Percentiles rank a stretch among this genome's conserved stretches.
phyloP scores from a whole-genome alignment of 768 basidiomycete species.

The Chalciporus pseudorubinellus region DNA sequence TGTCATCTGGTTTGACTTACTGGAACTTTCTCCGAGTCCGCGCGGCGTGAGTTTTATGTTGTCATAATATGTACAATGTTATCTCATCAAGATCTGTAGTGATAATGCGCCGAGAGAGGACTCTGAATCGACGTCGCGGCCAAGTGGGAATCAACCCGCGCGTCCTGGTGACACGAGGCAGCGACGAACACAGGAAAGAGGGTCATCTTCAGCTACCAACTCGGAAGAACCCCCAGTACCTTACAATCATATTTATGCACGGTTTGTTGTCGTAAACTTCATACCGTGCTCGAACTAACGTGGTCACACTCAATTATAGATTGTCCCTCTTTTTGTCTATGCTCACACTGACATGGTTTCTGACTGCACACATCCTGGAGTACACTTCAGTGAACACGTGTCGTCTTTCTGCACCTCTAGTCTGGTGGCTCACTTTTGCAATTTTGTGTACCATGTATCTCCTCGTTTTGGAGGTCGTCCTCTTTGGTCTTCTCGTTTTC shows the following conservation, averaged over 20 bases:
- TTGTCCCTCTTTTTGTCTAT: constrained; percentile 65
- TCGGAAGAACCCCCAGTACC: constrained; percentile 26
- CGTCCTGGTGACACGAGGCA: constrained; percentile 14
- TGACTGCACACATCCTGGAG: constrained; percentile 75
- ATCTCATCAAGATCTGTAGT: constrained; percentile 18
- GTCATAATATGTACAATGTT: neutral
- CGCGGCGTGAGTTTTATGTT: constrained; percentile 28
- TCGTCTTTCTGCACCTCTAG: constrained; percentile 68
- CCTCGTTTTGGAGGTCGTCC: constrained; percentile 66
- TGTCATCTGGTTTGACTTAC: constrained; percentile 48
- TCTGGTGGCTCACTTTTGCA: constrained; percentile 86
- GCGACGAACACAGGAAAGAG: constrained; percentile 22
- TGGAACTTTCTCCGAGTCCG: constrained; percentile 51
- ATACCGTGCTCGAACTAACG: constrained; percentile 10
- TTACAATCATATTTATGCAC: constrained; percentile 28
- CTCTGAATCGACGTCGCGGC: constrained; percentile 22
- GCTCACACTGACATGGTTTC: constrained; percentile 77
- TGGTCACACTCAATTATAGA: constrained; percentile 32
- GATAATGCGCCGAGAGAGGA: constrained; percentile 28
- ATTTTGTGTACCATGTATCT: constrained; percentile 79
- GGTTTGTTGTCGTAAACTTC: constrained; percentile 16
- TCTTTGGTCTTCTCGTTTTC: constrained; percentile 76
- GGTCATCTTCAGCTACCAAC: constrained; percentile 16
- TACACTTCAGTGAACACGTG: constrained; percentile 77
- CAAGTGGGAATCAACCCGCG: constrained; percentile 21